Base-by-base conservation (phyloP, 768 basidiomycete species). In the Guyanaporus albipodus region DNA sequence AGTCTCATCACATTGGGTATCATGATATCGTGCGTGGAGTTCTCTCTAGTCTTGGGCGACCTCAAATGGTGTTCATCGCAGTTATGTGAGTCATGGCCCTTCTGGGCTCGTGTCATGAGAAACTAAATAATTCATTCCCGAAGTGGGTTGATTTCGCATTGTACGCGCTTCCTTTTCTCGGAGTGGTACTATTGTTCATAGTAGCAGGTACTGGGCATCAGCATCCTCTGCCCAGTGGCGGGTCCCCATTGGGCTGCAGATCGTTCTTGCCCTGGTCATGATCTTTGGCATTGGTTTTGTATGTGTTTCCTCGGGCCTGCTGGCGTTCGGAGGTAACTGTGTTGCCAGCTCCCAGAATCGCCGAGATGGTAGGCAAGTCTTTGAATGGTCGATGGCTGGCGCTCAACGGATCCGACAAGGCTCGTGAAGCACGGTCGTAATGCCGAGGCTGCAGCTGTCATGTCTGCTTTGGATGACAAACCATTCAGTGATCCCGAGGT, bases 131-230 rank as follows among this genome's bases (percentile, higher is more conserved):
- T 45, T 4, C 39, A 14, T 38, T 22, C 6, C 21, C 47, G 6
- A 38, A 80, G 76, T 83, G 83, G 82, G 68, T 83, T 52, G 80
- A 82, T 55, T 80, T 84, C 43, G 80, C 77, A 18, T 63, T 81
- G 77, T 80, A 61, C 26, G 73, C n/a, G n/a, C n/a, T 62, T 8
- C 29, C 9, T 24, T 26, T 10, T 19, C 17, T 38, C 14, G 14
- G 6, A 24, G 5, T 21, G 11, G 27, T 15, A 12, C 32, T 3
- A 4, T 17, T 8, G n/a, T 29, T 48, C 39, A 53, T 5, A 4
- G 14, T 22, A 21, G 1, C 44, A 79, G 78, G 24, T 80, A 74
- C 61, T 83, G 73, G 75, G 70, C 70, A 6, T 67, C 67, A 32
- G 67, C 58, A 8, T 76, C 75, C 5, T 76, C 77, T 21, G 74